Percentiles rank a stretch among this genome's conserved stretches.
Conservation (phyloP, 2,329 filamentous ascomycete genomes). For the Penicillium sclerotigenum region DNA sequence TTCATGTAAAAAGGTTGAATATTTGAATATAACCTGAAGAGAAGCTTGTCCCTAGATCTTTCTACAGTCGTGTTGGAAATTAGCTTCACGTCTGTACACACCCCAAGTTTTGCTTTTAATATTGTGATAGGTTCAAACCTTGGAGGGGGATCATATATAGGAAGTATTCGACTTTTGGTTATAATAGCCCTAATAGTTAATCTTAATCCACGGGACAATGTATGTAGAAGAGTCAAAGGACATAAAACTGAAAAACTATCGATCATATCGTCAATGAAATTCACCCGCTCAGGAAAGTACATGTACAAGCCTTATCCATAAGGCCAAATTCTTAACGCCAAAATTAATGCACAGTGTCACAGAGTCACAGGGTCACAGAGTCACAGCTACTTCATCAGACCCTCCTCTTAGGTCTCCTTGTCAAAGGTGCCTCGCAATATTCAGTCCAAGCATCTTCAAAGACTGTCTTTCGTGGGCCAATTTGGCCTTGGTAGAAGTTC, state of each 20-base stretch:
- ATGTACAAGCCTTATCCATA: conserved; percentile 21
- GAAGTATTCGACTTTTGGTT: background rate
- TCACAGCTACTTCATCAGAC: conserved; percentile 10
- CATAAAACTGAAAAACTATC: background rate
- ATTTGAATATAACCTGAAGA: conserved; percentile 9
- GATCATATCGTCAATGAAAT: conserved; percentile 7
- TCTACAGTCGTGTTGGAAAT: conserved; percentile 10
- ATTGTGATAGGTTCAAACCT: background rate
- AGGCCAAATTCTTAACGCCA: conserved; percentile 19
- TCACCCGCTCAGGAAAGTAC: conserved; percentile 13
- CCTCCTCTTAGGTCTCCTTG: conserved; percentile 16
- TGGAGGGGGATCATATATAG: background rate
- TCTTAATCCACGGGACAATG: background rate
- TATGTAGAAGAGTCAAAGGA: background rate
- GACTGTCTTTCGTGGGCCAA: conserved; percentile 55
- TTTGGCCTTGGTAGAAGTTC: conserved; percentile 60
- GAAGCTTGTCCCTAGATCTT: conserved; percentile 7
- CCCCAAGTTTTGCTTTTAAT: background rate
- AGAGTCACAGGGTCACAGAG: conserved; percentile 9
- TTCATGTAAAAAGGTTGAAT: background rate
- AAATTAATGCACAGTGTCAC: conserved; percentile 19
- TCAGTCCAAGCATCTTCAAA: conserved; percentile 64
- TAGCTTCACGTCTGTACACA: conserved; percentile 6
- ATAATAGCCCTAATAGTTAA: background rate
- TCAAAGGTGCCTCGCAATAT: conserved; percentile 21